phyloP scores from a whole-genome alignment of 257 asterid genomes.

The Solanum etuberosum region DNA sequence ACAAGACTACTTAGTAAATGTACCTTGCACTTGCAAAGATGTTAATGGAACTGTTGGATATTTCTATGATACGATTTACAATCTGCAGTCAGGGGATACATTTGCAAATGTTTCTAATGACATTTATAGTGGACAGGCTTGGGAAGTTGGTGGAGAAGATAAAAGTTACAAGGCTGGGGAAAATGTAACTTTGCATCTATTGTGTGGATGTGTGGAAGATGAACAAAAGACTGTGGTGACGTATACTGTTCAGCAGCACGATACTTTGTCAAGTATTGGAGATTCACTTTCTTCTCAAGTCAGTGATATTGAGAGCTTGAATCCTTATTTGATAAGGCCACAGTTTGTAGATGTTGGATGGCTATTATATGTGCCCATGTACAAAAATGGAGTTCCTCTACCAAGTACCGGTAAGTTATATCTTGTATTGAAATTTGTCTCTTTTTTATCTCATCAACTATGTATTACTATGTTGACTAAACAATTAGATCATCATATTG shows the following conservation, averaged over 20 bases:
- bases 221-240: conserved; percentile 37
- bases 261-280: conserved; percentile 33
- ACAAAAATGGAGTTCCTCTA: neutral
- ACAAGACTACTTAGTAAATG: conserved; percentile 36
- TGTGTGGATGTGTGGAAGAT: conserved; percentile 55
- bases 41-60: conserved; percentile 33
- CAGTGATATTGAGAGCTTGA: conserved; percentile 29
- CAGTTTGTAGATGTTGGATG: conserved; percentile 36
- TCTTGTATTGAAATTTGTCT: neutral
- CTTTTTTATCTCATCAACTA: neutral
- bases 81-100: conserved; percentile 6
- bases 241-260: conserved; percentile 40
- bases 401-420: neutral
- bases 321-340: conserved; percentile 24
- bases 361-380: conserved; percentile 54
- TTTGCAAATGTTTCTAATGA: conserved; percentile 29
- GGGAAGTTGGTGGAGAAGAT: conserved; percentile 23
- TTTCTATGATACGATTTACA: conserved; percentile 41
- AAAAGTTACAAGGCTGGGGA: conserved; percentile 1
- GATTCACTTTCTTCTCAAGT: conserved; percentile 29
- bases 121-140: conserved; percentile 41
- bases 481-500: neutral
- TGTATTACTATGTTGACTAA: neutral
- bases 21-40: conserved; percentile 42
- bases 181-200: conserved; percentile 25